Evolutionary conservation across 2,329 filamentous ascomycete genomes (phyloP).

Genomic region (Ambrosiella cleistominuta): DNA sequence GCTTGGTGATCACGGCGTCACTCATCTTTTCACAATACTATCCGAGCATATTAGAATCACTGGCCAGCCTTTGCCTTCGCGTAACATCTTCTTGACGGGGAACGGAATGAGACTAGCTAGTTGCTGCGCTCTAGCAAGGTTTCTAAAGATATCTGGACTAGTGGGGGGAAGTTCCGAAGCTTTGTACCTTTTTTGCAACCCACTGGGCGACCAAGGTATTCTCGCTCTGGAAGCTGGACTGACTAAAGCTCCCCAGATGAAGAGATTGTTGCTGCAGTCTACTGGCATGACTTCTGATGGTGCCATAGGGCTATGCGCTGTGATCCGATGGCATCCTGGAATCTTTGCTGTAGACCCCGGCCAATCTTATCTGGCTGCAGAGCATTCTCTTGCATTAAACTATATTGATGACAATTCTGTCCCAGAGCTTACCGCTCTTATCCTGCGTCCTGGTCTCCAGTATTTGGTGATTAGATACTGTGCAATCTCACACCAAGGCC

Average conservation of each 20-base stretch:
- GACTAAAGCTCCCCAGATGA: conserved; percentile 19
- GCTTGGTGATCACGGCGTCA: conserved; percentile 29
- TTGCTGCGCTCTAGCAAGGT: conserved; percentile 19
- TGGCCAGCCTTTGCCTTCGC: conserved; percentile 19
- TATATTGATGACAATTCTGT: conserved; percentile 25
- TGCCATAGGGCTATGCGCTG: conserved; percentile 22
- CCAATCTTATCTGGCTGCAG: conserved; percentile 29
- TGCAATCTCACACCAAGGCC: conserved; percentile 18
- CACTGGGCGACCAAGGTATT: conserved; percentile 21
- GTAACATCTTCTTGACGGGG: conserved; percentile 23
- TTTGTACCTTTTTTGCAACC: conserved; percentile 24
- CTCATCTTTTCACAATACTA: conserved; percentile 25
- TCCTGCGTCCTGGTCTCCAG: conserved; percentile 20
- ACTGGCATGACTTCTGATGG: conserved; percentile 26
- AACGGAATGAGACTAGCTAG: conserved; percentile 20
- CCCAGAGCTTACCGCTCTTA: conserved; percentile 20
- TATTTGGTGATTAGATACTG: conserved; percentile 28
- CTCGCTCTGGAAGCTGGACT: conserved; percentile 19
- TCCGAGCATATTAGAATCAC: conserved; percentile 18
- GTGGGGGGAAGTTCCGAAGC: conserved; percentile 17
- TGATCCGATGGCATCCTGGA: conserved; percentile 20
- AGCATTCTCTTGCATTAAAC: conserved; percentile 29
- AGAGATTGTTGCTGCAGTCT: conserved; percentile 25
- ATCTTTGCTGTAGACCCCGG: conserved; percentile 26
- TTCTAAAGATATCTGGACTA: conserved; percentile 18